Base-by-base conservation (phyloP, 2,329 filamentous ascomycete species). In the Epichloe gansuensis region DNA sequence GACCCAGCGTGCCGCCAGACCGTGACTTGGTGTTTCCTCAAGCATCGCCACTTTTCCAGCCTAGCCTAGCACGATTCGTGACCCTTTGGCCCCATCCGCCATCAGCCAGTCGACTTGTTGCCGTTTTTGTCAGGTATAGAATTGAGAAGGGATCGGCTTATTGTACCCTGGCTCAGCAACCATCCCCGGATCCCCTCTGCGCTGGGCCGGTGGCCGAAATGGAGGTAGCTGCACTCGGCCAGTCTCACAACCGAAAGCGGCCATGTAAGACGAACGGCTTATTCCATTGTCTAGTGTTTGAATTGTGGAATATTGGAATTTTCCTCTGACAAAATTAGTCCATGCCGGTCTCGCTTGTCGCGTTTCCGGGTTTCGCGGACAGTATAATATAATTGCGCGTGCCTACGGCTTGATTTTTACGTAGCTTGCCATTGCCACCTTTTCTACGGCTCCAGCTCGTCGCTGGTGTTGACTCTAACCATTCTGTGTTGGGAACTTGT, bases 121-220 rank as follows among this genome's bases (percentile, higher is more conserved):
- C 12, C 34, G 34, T 44, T 46, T 50, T 23, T 38, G 43, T 31
- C n/a, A 46, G 17, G 17, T 17, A 17, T 17, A 17, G 17, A 2
- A 21, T 21, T 21, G 17, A 2, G 17, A 21, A 21, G 17, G 17
- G 17, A 21, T 21, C 17, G 7, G 8, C 44, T 50, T 23, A 3
- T 39, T 23, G 23, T 23, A 42, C 38, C 23, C 37, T 44, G 38
- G 21, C 38, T 45, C 21, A 48, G 45, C 39, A 48, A 48, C 39
- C 11, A 46, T 21, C 11, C 11, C 31, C 28, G 21, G 46, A 17
- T 21, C 17, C 17, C 17, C 17, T 21, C 17, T 21, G 17, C 17
- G 17, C 17, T 21, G 17, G 17, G 17, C 25, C 21, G 28, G 50
- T 55, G 53, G 53, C 53, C 53, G 53, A 50, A 44, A 55, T 53